Evolutionary conservation across 495 filamentous ascomycete genomes (phyloP).

Genomic region (Hypoxylon lenormandii): DNA sequence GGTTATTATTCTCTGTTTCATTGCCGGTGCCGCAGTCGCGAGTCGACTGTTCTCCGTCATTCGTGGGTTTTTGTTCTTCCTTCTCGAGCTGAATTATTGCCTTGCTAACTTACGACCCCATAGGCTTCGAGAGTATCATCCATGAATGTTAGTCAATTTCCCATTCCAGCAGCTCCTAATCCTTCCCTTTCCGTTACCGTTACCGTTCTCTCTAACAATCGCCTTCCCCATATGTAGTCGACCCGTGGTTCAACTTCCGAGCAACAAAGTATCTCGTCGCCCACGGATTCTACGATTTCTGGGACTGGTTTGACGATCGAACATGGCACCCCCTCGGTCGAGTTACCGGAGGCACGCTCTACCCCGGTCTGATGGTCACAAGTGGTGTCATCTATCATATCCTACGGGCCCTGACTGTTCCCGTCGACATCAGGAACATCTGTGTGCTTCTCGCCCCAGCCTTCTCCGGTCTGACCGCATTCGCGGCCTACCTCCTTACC

Average conservation of each 20-base stretch:
- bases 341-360: conserved; percentile 97
- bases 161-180: conserved; percentile 7
- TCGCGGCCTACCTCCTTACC: conserved; percentile 94
- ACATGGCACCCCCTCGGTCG: conserved; percentile 99
- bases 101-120: conserved; percentile 53
- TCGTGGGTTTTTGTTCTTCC: conserved; percentile 68
- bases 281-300: conserved; percentile 98
- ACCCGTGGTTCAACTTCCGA: conserved; percentile 99
- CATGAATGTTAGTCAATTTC: conserved; percentile 85
- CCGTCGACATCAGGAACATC: conserved; percentile 98
- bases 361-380: conserved; percentile 99
- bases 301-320: conserved; percentile 99
- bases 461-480: conserved; percentile 94
- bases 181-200: conserved; percentile 4
- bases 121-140: conserved; percentile 99
- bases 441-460: conserved; percentile 96
- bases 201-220: conserved; percentile 39
- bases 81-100: not conserved
- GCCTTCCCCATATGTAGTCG: conserved; percentile 71
- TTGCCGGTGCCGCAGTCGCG: conserved; percentile 90
- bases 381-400: conserved; percentile 96
- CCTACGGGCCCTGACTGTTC: conserved; percentile 88
- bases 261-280: conserved; percentile 97
- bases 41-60: conserved; percentile 98
- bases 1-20: conserved; percentile 89